A percentile compares a stretch with the other conserved stretches of the same genome.
Evolutionary conservation across 805 yeast genomes (phyloP).

Genomic region (Pichia phayaonensis): DNA sequence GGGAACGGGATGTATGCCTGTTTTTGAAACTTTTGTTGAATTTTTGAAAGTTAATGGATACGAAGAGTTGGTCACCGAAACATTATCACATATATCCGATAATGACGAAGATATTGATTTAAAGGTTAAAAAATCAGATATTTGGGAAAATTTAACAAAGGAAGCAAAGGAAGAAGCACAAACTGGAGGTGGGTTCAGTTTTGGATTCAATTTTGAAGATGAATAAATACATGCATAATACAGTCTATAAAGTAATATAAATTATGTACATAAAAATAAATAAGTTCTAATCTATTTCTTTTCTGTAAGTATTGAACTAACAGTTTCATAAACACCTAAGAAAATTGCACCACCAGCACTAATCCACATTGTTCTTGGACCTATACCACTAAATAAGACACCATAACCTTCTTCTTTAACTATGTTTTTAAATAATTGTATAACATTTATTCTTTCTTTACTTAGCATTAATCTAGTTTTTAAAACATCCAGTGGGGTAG

Average conservation of each 20-base stretch:
- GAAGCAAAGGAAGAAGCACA: slow-evolving; percentile 10
- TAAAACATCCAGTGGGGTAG: slow-evolving; percentile 74
- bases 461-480: slow-evolving; percentile 83
- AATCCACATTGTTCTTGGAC: slow-evolving; percentile 96
- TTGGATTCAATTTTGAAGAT: slow-evolving; percentile 28
- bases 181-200: slow-evolving; percentile 22
- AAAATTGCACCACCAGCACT: slow-evolving; percentile 98
- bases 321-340: slow-evolving; percentile 85
- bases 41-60: slow-evolving; percentile 37
- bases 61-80: slow-evolving; percentile 28
- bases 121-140: slow-evolving; percentile 34
- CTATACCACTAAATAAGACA: slow-evolving; percentile 78
- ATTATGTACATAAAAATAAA: background rate
- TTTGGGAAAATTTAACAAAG: slow-evolving; percentile 40
- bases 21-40: slow-evolving; percentile 53
- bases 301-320: slow-evolving; percentile 23
- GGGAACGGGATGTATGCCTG: slow-evolving; percentile 35
- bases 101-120: slow-evolving; percentile 22
- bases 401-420: slow-evolving; percentile 63
- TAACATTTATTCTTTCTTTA: slow-evolving; percentile 39
- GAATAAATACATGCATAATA: background rate
- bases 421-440: slow-evolving; percentile 42
- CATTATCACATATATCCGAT: slow-evolving; percentile 28
- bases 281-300: background rate
- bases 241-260: background rate